Conservation (phyloP, 768 basidiomycete species). For the Leccinum aurantiacum region DNA sequence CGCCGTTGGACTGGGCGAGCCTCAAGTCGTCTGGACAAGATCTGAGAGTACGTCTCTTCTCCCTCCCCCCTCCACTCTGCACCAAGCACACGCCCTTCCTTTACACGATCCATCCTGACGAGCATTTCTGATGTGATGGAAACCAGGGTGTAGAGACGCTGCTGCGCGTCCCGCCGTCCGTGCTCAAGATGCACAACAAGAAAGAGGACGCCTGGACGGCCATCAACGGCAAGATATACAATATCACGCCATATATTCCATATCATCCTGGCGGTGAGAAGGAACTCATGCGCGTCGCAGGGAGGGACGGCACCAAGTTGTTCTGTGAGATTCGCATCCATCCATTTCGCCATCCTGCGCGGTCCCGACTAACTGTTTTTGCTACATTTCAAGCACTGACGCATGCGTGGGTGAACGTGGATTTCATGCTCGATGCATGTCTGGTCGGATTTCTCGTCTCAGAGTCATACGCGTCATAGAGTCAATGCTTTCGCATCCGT, state of each 20-base stretch:
- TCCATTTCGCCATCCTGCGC: neutral
- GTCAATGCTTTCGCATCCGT: neutral
- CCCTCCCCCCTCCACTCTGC: neutral
- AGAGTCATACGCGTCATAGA: conserved; percentile 52
- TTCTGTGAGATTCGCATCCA: conserved; percentile 64
- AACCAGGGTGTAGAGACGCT: conserved; percentile 68
- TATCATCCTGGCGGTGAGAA: conserved; percentile 95
- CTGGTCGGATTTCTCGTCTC: conserved; percentile 87
- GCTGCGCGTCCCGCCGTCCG: conserved; percentile 70
- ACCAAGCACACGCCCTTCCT: neutral
- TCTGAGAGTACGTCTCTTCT: conserved; percentile 56
- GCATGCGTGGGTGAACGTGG: conserved; percentile 96
- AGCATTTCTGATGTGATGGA: neutral
- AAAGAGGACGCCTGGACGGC: conserved; percentile 90
- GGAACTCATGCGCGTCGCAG: conserved; percentile 93
- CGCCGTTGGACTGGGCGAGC: conserved; percentile 91
- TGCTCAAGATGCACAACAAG: conserved; percentile 78
- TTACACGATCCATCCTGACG: neutral
- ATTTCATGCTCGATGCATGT: conserved; percentile 92
- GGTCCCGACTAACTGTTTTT: conserved; percentile 7
- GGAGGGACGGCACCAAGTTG: conserved; percentile 90
- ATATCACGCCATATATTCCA: conserved; percentile 86
- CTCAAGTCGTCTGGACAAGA: conserved; percentile 80
- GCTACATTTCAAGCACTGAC: conserved; percentile 68
- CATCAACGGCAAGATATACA: conserved; percentile 93